Evolutionary conservation across 192 early-diverging fungal genomes (phyloP), one percentile per base, ranked within the genome.

Genomic region (Glomus cerebriforme): DNA sequence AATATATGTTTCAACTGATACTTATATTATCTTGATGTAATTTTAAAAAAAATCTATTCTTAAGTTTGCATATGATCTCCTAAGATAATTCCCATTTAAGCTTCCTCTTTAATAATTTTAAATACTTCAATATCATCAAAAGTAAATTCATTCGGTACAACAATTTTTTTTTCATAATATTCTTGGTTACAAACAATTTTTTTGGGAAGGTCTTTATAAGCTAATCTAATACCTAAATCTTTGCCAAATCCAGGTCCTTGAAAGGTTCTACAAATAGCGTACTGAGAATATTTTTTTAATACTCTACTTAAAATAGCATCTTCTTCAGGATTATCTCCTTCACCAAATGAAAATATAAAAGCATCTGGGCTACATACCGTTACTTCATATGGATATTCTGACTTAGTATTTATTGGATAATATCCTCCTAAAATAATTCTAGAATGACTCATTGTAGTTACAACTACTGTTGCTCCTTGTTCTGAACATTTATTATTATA

Each of bases 281-380:
- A 8, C 17, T 68, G 66, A 19, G 66, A 31, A 68, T 68, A 35
- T 37, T 68, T 19, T 35, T 37, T 68, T n/a, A 26, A 68, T n/a
- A 68, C 34, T 9, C 66, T 32, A 68, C 66, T 68, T 10, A 68
- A 39, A 15, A n/a, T 39, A 9, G 66, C 31, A 39, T 68, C 71
- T 1, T 59, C 71, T 27, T 73, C 49, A 45, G 43, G 22, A 49
- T 73, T 59, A 59, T 54, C 71, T 3, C 71, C 71, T 27, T 27
- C 71, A 29, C 71, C 71, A n/a, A 73, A 73, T 49, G 71, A 73
- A 59, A 73, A 73, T 58, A 73, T 73, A 54, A 73, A 73, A 31
- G 43, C 26, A 13, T 73, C 71, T 7, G 35, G 12, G 2, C 39
- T 22, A 29, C 71, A 39, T 1, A 17, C 12, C 8, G 29, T 29